phyloP scores from a whole-genome alignment of 208 protist genomes.

The Trypanosoma melophagium region DNA sequence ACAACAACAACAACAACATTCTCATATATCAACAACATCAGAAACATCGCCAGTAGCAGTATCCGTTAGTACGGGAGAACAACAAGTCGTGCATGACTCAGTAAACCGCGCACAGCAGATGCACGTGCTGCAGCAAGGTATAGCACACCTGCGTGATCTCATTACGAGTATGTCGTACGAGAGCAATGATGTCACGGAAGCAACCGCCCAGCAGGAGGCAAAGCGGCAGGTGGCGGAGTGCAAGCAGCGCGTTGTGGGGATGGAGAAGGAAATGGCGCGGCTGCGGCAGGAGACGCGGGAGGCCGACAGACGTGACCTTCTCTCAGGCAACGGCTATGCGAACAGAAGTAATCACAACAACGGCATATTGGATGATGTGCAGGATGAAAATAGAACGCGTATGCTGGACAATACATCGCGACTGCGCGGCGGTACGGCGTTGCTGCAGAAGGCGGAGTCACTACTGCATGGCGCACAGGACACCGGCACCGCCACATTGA shows the following conservation, averaged over 20 bases:
- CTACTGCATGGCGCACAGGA: conserved; percentile 52
- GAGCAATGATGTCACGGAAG: conserved; percentile 36
- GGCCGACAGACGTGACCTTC: conserved; percentile 57
- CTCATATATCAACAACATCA: no score
- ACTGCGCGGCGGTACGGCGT: conserved; percentile 55
- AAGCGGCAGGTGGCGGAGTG: conserved; percentile 47
- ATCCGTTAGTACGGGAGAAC: conserved; percentile 47
- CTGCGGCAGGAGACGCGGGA: conserved; percentile 43
- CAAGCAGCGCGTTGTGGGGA: conserved; percentile 23
- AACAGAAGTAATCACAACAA: conserved; percentile 1
- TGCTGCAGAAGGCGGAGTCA: conserved; percentile 59
- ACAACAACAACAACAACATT: no score
- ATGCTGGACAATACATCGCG: conserved; percentile 57
- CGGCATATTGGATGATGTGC: conserved; percentile 42
- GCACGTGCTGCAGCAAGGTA: conserved; percentile 35
- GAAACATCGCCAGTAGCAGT: no score
- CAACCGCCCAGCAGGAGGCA: conserved; percentile 23
- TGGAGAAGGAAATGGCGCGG: conserved; percentile 41
- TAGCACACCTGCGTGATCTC: conserved; percentile 52
- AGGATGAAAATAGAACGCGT: conserved; percentile 35
- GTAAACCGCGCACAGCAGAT: conserved; percentile 1
- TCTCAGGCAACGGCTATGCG: conserved; percentile 24
- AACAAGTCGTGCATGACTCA: conserved; percentile 45
- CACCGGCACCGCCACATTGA: conserved; percentile 43
- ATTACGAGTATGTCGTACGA: conserved; percentile 78